Evolutionary conservation across 2,329 filamentous ascomycete species (phyloP).

Genomic region (Talaromyces funiculosus): DNA sequence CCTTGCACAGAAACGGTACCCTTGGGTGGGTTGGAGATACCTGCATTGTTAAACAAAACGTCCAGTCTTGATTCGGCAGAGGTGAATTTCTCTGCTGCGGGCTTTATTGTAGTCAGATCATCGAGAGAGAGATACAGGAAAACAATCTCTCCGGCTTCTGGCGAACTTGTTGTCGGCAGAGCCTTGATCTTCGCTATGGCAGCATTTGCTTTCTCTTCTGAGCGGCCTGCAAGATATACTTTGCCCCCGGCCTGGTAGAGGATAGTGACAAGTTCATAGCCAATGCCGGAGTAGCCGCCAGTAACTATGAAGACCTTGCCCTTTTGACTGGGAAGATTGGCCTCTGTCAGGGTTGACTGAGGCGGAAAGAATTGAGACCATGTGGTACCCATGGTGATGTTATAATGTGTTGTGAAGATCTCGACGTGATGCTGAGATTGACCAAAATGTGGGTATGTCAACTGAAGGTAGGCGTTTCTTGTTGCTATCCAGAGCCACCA

Average conservation of each 20-base stretch:
- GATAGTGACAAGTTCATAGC: conserved; percentile 48
- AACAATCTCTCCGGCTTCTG: conserved; percentile 3
- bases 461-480: not conserved
- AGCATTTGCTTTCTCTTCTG: conserved; percentile 38
- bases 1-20: conserved; percentile 24
- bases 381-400: conserved; percentile 13
- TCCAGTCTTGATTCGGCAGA: conserved; percentile 37
- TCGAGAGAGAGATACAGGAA: conserved; percentile 24
- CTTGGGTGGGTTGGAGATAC: conserved; percentile 26
- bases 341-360: conserved; percentile 18
- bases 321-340: conserved; percentile 18
- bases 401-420: too few species aligned
- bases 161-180: conserved; percentile 20
- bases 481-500: not conserved
- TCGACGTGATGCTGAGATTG: not conserved
- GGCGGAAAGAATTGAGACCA: conserved; percentile 22
- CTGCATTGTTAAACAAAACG: conserved; percentile 43
- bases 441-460: not conserved
- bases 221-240: conserved; percentile 53
- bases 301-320: conserved; percentile 49
- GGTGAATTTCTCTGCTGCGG: conserved; percentile 34
- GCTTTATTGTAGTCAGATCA: conserved; percentile 39
- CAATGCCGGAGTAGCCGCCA: conserved; percentile 26
- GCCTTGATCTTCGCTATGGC: conserved; percentile 44
- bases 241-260: conserved; percentile 51